Conservation (phyloP, 176 grass and related monocot species). For the Poa annua region DNA sequence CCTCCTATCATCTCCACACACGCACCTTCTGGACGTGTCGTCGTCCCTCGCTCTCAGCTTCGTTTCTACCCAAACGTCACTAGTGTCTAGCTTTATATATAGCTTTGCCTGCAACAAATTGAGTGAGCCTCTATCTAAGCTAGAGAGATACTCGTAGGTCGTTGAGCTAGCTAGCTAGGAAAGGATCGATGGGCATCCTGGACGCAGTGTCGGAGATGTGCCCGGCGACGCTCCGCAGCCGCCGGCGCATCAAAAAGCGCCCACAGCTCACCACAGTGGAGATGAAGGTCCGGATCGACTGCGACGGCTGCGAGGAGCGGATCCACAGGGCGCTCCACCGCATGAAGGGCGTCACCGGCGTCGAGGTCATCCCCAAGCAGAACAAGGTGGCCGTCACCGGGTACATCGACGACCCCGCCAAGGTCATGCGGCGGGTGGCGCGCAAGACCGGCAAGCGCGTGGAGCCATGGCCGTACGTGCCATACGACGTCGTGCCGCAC, state of each 20-base stretch:
- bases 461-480: constrained; percentile 61
- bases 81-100: neutral
- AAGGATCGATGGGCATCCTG: constrained; percentile 4
- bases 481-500: constrained; percentile 52
- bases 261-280: constrained; percentile 34
- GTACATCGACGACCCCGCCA: constrained; percentile 50
- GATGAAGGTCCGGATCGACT: constrained; percentile 38
- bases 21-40: neutral
- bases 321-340: neutral
- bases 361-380: constrained; percentile 46
- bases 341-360: neutral
- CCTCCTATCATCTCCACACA: neutral
- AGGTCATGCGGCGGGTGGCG: constrained; percentile 49
- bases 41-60: neutral
- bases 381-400: constrained; percentile 58
- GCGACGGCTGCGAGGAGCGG: constrained; percentile 32
- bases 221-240: neutral
- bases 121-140: neutral
- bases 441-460: constrained; percentile 52
- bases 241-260: neutral
- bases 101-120: neutral
- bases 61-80: neutral
- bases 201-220: constrained; percentile 5
- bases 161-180: neutral
- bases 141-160: neutral